phyloP scores from a whole-genome alignment of 768 basidiomycete genomes.

The Boletus reticulatus region DNA sequence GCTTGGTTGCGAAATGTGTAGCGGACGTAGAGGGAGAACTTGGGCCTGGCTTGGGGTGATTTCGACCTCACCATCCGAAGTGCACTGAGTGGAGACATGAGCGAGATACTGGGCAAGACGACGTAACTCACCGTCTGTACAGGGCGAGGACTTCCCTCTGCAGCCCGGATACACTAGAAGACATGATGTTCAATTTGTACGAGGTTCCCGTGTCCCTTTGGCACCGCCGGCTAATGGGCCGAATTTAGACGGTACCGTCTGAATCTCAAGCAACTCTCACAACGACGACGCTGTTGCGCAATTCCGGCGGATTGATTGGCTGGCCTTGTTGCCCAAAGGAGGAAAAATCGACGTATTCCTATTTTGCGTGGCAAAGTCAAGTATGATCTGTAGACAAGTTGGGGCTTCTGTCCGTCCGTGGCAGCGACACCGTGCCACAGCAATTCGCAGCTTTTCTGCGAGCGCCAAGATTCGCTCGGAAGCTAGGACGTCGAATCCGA shows the following conservation, averaged over 20 bases:
- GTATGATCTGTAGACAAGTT: constrained; percentile 18
- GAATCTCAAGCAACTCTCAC: too few relatives aligned
- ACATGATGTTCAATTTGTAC: constrained; percentile 20
- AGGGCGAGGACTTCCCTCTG: constrained; percentile 52
- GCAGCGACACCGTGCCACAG: constrained; percentile 3
- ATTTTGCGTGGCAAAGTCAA: neutral
- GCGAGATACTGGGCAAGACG: neutral
- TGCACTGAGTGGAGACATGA: constrained; percentile 46
- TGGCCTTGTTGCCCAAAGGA: too few relatives aligned
- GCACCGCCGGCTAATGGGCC: constrained; percentile 22
- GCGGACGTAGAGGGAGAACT: constrained; percentile 66
- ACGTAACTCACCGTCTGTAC: constrained; percentile 49
- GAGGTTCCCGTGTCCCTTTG: constrained; percentile 11
- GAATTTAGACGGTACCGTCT: neutral
- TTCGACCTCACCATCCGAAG: constrained; percentile 74
- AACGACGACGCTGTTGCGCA: too few relatives aligned
- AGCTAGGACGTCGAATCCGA: constrained; percentile 38
- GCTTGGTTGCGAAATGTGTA: constrained; percentile 70
- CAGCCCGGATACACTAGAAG: constrained; percentile 41
- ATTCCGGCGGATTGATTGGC: too few relatives aligned
- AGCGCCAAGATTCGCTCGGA: constrained; percentile 2
- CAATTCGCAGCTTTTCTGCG: constrained; percentile 13
- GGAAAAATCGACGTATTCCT: too few relatives aligned
- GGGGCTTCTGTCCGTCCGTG: constrained; percentile 5
- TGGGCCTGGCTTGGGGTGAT: constrained; percentile 54